These are phyloP conservation scores for Thecaphora thlaspeos DNA, from an alignment of 1,284 basidiomycete species.

Conservation along the genomic window DNA sequence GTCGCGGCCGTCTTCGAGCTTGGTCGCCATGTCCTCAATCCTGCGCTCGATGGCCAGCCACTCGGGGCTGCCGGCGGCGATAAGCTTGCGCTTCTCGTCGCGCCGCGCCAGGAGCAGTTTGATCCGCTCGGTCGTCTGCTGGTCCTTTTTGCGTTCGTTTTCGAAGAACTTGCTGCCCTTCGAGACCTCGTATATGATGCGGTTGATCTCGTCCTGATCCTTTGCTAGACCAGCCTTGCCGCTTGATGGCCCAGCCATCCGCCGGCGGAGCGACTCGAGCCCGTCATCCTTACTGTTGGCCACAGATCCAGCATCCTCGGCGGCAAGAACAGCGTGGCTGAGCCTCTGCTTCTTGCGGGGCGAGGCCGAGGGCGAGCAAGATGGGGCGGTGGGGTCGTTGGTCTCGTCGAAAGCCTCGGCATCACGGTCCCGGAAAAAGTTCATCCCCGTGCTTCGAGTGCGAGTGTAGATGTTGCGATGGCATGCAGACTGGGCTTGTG, in stretches of 20 bases:
- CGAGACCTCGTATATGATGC: constrained; percentile 51
- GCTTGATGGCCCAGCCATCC: constrained; percentile 51
- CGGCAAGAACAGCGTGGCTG: constrained; percentile 1
- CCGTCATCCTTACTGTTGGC: constrained; percentile 25
- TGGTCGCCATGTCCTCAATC: constrained; percentile 61
- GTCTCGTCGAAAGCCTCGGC: constrained; percentile 26
- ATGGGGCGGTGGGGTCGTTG: constrained; percentile 26
- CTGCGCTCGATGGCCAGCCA: constrained; percentile 35
- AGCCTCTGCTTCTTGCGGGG: constrained; percentile 27
- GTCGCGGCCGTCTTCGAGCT: constrained; percentile 76
- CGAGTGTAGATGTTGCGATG: no score
- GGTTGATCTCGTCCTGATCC: constrained; percentile 48
- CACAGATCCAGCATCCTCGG: background rate
- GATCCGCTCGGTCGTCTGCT: constrained; percentile 73
- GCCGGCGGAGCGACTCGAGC: constrained; percentile 36
- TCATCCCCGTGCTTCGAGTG: no score
- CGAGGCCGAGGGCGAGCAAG: constrained; percentile 14
- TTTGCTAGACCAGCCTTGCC: constrained; percentile 52
- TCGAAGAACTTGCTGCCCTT: constrained; percentile 59
- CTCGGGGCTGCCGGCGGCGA: constrained; percentile 22
- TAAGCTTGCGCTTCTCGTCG: constrained; percentile 33
- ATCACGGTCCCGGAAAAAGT: constrained; percentile 35
- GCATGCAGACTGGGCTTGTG: no score
- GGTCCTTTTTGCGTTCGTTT: constrained; percentile 81
- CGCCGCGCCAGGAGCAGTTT: constrained; percentile 54